Evolutionary conservation across 768 basidiomycete genomes (phyloP), one percentile per base, ranked within the genome.

Genomic region (Leccinum ochraceum): DNA sequence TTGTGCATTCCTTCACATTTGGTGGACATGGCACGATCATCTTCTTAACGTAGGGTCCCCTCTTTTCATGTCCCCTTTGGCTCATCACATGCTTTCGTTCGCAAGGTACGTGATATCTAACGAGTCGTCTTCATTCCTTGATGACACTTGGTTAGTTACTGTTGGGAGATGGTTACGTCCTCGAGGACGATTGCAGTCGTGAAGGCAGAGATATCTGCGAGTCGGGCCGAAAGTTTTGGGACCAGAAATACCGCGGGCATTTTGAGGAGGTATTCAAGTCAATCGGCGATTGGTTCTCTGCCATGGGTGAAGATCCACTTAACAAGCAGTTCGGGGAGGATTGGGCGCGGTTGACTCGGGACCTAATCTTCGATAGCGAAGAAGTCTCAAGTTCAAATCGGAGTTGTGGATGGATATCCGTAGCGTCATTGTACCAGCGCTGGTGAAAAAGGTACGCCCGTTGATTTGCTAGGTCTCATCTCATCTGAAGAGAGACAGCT

Each of bases 341-440:
- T 71, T 91, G 87, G 87, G 86, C 84, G 1, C 80, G 89, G 8
- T 79, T 96, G 26, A 92, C 92, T 39, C 86, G 82, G 64, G 91
- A 96, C 65, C 70, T 98, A n/a, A 79, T 97, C 13, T 92, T 94
- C 63, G 79, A 74, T 30, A 78, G 75, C 50, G 90, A 95, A 62
- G 95, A 8, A 85, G 83, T 62, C 79, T 97, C 59, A 86, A 86
- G 71, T 97, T 94, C 83, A 97, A 98, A 79, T 83, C 87, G 3
- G 83, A 88, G 34, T 77, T 98, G 2, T 93, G 95, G 95, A 83
- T 85, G 66, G 95, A 98, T 71, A 85, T 98, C 50, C 80, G 94
- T 39, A 81, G 81, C 42, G 88, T 93, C 57, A 92, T 98, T 59
- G 67, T 96, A 0, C 95, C 96, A 7, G 77, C 82, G 6, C 74